Evolutionary conservation across 352 stramenopile genomes (phyloP), one percentile per base, ranked within the genome.

Genomic region (Phytophthora rubi): DNA sequence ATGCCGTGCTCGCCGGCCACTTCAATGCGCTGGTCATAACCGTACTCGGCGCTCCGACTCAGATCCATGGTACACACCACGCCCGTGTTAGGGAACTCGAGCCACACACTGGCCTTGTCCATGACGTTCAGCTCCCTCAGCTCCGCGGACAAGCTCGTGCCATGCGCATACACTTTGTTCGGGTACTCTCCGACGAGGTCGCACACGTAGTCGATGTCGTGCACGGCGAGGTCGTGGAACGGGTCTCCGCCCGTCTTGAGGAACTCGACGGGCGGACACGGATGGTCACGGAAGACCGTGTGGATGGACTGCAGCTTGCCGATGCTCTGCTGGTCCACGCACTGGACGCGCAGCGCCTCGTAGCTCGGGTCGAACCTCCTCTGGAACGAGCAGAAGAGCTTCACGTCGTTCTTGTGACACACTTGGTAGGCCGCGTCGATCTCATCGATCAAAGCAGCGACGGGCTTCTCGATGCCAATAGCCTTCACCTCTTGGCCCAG

Each of bases 1-100:
- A 92, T 91, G 32, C 88, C 88, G 39, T 65, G 47, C 59, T 90
- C 84, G 2, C 91, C 91, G 52, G 88, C 86, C 15, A 98, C 80
- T 76, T 98, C 94, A 62, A 95, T 89, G 45, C 94, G 88, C 70
- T 98, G 94, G 79, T 98, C 94, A 71, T 98, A 98, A 39, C 94
- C 94, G 64, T 97, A 98, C 48, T 83, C 79, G 3, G 92, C 86
- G 53, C 78, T 88, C 7, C 93, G 86, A 65, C 86, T 97, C 18
- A 98, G 66, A 39, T 94, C 88, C 71, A 98, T 91, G 3, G 90
- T 97, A 48, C 91, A 95, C n/a, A 97, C 77, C 16, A 93, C 85
- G 47, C 91, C 91, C 6, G 77, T 76, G 8, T 12, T 74, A 0
- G 70, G 68, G 55, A 93, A 93, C 68, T 92, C 81, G 53, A 93